Evolutionary conservation across 768 basidiomycete species (phyloP), one percentile per base, ranked within the genome.

Genomic region (Boletus speciosus): DNA sequence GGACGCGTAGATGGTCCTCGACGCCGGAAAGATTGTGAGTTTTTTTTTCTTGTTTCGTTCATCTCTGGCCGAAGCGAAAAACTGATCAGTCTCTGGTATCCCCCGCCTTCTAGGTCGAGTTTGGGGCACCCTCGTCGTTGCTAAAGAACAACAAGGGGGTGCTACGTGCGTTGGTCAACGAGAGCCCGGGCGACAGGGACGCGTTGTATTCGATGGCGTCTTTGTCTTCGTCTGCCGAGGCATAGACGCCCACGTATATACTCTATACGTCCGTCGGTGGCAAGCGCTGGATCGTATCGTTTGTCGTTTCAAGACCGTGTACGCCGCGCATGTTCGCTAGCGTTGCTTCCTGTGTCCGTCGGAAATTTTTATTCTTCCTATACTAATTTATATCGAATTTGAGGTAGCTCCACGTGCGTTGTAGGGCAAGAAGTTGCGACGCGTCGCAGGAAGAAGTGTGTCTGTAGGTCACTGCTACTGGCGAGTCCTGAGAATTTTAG

Each of bases 151-250:
- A 81, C 49, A 70, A 71, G n/a, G 80, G 84, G 6, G 67, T 71
- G 52, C 70, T 85, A 43, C 76, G 79, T 46, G 66, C 80, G 5
- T 66, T 86, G 41, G 82, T 86, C 0, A 79, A 85, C 40, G 78
- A 79, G 55, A 83, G 81, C 51, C 19, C 19, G 19, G 77, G 73
- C 4, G 83, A 85, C 58, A 79, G 71, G 55, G 76, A 77, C 9
- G 63, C 59, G 9, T 60, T 86, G 31, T 76, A 79, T 55, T 74
- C 67, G 2, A 79, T 79, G 74, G 50, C 52, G 0, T 52, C 50
- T 8, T 36, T 42, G 23, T 42, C 45, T 2, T 11, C 15, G 10
- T 23, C 21, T 15, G 2, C 21, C 14, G 2, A 32, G 15, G 10
- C 15, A 27, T 47, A 46, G 41, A 7, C 8, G 11, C 25, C 25